phyloP scores from a whole-genome alignment of 441 rosid species.

The Brassica hybrid region DNA sequence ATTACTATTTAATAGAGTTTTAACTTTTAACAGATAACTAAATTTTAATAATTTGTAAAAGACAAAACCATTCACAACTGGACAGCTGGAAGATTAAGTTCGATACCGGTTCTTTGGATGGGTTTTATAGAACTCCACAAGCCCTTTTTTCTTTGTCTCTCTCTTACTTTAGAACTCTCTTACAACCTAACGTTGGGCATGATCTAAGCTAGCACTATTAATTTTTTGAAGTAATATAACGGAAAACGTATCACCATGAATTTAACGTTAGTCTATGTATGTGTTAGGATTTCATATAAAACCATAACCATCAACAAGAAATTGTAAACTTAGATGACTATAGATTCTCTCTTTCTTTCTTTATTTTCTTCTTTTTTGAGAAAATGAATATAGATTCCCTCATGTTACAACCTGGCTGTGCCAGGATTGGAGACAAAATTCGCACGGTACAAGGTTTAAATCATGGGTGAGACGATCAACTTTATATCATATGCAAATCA shows the following conservation, averaged over 20 bases:
- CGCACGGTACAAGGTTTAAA: neutral
- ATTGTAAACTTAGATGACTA: neutral
- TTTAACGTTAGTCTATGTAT: neutral
- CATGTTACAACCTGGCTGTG: neutral
- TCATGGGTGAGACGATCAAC: neutral
- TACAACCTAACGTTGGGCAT: too few relatives aligned
- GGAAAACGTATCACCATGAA: neutral
- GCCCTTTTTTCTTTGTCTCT: too few relatives aligned
- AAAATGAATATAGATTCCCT: neutral
- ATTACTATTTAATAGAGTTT: too few relatives aligned
- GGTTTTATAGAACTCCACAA: too few relatives aligned
- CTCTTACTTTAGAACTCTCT: neutral
- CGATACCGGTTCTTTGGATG: too few relatives aligned
- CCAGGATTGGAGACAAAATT: neutral
- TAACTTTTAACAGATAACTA: too few relatives aligned
- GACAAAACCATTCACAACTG: too few relatives aligned
- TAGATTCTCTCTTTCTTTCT: neutral
- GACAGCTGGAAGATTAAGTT: too few relatives aligned
- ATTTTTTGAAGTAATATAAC: neutral
- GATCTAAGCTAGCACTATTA: neutral
- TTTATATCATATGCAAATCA: neutral
- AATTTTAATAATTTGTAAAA: too few relatives aligned
- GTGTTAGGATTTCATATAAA: conserved; percentile 1
- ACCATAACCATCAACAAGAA: neutral
- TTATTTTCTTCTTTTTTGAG: too few relatives aligned